A percentile compares a stretch with the other conserved stretches of the same genome.
These are phyloP conservation scores for Venturia asperata DNA, from an alignment of 2,329 filamentous ascomycete species.

Conservation along the genomic window DNA sequence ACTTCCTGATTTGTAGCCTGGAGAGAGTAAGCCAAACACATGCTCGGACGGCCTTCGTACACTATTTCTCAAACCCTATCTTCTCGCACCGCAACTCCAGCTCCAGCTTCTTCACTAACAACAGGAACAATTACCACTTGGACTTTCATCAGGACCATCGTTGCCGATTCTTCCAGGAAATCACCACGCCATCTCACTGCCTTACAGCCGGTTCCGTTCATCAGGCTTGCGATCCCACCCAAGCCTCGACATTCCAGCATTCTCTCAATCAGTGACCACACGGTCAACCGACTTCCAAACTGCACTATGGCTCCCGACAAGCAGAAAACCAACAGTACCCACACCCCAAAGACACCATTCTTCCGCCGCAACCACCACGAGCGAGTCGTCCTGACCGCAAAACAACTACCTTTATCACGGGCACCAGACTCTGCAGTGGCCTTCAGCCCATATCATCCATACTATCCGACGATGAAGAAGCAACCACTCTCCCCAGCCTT, in stretches of 20 bases:
- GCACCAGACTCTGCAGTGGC: conserved; percentile 6
- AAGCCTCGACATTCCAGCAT: neutral
- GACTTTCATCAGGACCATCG: neutral
- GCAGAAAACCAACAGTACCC: neutral
- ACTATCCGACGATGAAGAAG: neutral
- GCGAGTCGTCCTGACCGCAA: neutral
- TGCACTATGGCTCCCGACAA: neutral
- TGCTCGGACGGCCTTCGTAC: neutral
- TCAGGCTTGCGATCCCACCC: neutral
- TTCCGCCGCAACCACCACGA: neutral
- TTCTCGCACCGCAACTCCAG: neutral
- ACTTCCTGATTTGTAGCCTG: neutral
- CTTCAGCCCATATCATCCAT: neutral
- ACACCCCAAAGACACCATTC: neutral
- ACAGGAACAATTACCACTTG: neutral
- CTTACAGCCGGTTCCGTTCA: neutral
- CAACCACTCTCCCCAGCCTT: neutral
- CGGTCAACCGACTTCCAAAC: neutral
- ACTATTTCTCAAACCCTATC: neutral
- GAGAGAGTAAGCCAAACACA: neutral
- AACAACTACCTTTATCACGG: neutral
- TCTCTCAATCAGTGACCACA: neutral
- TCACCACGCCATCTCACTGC: too few relatives aligned
- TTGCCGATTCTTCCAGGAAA: too few relatives aligned
- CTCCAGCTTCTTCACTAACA: neutral